phyloP scores from a whole-genome alignment of 164 flowering plant genomes.

The Pachysandra terminalis region DNA sequence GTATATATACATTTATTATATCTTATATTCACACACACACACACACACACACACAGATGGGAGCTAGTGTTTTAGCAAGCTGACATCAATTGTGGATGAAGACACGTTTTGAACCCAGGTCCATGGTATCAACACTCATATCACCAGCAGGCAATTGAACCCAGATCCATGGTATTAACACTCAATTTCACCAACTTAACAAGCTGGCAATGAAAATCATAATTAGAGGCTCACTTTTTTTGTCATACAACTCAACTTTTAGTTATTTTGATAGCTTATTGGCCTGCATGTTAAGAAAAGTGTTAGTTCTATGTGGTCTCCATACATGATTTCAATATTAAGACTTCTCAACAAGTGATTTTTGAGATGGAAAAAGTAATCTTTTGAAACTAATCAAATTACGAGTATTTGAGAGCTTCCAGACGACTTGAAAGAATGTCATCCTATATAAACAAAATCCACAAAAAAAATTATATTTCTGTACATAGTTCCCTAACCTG shows the following conservation, averaged over 20 bases:
- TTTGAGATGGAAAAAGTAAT: not conserved
- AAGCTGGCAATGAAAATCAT: not conserved
- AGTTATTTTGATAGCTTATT: too few relatives aligned
- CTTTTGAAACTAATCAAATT: not conserved
- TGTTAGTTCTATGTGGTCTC: not conserved
- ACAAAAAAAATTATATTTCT: too few relatives aligned
- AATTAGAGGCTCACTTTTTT: too few relatives aligned
- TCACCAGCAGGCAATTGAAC: too few relatives aligned
- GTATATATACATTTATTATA: too few relatives aligned
- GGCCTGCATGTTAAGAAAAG: not conserved
- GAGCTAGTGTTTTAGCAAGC: not conserved
- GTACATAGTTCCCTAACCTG: conserved; percentile 40
- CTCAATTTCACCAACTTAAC: not conserved
- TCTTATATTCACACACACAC: too few relatives aligned
- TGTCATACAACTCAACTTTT: too few relatives aligned
- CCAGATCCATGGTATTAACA: not conserved
- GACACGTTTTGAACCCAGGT: not conserved
- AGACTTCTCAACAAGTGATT: not conserved
- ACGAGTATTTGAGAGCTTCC: not conserved
- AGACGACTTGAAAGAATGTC: not conserved
- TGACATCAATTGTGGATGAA: too few relatives aligned
- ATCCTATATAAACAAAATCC: not conserved
- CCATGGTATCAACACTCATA: not conserved
- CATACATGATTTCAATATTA: not conserved
- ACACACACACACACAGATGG: too few relatives aligned